Conservation (phyloP, 441 rosid genomes). For the Cnidoscolus chayamansa region DNA sequence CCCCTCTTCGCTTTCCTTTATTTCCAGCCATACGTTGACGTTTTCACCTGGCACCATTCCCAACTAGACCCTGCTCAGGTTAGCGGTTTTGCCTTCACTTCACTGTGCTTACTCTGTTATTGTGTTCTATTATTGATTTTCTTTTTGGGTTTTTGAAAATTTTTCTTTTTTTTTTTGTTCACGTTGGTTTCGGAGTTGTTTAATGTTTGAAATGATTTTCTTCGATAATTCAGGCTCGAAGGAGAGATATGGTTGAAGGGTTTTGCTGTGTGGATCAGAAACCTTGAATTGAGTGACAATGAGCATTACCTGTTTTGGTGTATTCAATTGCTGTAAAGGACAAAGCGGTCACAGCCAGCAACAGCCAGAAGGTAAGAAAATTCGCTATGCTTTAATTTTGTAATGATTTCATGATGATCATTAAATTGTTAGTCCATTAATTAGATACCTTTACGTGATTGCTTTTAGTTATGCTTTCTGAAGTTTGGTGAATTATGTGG, state of each 20-base stretch:
- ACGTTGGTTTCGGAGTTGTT: neutral
- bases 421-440: neutral
- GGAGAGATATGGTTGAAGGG: constrained; percentile 22
- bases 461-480: neutral
- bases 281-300: constrained; percentile 39
- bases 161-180: neutral
- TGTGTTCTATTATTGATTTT: neutral
- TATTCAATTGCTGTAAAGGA: constrained; percentile 38
- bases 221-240: constrained; percentile 19
- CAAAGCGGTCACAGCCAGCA: constrained; percentile 27
- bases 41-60: no score
- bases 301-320: constrained; percentile 54
- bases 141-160: neutral
- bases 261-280: constrained; percentile 17
- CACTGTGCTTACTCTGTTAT: neutral
- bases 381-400: constrained; percentile 15
- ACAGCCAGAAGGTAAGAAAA: constrained; percentile 50
- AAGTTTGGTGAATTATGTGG: no score
- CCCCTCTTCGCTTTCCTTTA: no score
- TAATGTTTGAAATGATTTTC: neutral
- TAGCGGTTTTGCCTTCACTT: no score
- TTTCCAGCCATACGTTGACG: no score
- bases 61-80: no score
- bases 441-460: neutral
- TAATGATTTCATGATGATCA: constrained; percentile 10